Evolutionary conservation across 306 rosid genomes (phyloP).

Genomic region (Pachyrhizus erosus): DNA sequence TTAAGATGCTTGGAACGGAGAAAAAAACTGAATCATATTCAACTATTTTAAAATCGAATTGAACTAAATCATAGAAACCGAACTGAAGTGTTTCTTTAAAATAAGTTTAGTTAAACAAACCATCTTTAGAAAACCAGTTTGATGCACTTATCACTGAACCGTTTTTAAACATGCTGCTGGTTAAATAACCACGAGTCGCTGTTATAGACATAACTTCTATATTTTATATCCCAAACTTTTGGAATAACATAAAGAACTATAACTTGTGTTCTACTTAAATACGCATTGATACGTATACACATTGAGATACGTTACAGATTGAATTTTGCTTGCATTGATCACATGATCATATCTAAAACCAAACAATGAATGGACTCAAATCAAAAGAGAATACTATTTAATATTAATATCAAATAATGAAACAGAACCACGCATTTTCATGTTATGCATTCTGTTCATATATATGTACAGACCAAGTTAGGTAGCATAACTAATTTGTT

Average conservation of each 20-base stretch:
- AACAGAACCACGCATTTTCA: conserved; percentile 10
- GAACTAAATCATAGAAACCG: too few relatives aligned
- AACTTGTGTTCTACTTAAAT: background rate
- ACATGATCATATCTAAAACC: conserved; percentile 23
- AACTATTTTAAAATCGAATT: too few relatives aligned
- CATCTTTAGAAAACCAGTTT: too few relatives aligned
- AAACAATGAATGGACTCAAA: conserved; percentile 22
- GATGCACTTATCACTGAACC: too few relatives aligned
- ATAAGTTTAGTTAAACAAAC: too few relatives aligned
- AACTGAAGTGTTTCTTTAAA: too few relatives aligned
- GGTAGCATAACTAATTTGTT: conserved; percentile 29
- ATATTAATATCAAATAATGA: background rate
- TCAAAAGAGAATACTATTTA: background rate
- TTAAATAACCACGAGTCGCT: too few relatives aligned
- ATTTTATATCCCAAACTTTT: background rate
- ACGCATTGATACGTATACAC: background rate
- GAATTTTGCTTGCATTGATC: conserved; percentile 15
- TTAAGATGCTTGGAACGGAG: too few relatives aligned
- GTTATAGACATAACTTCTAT: background rate
- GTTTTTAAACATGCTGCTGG: too few relatives aligned
- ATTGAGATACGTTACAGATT: conserved; percentile 40
- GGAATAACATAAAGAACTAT: conserved; percentile 34
- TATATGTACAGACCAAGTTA: conserved; percentile 26
- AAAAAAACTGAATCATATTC: too few relatives aligned
- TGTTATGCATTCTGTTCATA: conserved; percentile 3